Conservation (phyloP, 129 eudicot species). For the Centrapalus pauciflorus region DNA sequence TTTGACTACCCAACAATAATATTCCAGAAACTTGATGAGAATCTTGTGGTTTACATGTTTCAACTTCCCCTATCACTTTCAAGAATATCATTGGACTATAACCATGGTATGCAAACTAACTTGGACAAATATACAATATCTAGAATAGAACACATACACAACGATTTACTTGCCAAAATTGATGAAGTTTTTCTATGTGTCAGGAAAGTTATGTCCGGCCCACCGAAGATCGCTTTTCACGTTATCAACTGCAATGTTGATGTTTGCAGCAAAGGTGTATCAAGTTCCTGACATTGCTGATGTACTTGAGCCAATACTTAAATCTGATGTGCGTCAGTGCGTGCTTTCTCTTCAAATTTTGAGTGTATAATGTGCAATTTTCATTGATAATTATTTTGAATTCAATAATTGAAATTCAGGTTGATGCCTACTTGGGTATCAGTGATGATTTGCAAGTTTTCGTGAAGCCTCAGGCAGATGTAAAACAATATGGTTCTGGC, state of each 20-base stretch:
- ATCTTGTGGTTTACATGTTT: conserved; percentile 64
- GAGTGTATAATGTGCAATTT: neutral
- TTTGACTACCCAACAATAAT: no score
- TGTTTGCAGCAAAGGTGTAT: conserved; percentile 80
- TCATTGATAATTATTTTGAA: neutral
- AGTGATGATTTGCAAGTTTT: conserved; percentile 78
- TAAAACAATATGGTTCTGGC: conserved; percentile 57
- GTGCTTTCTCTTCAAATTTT: neutral
- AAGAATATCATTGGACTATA: conserved; percentile 54
- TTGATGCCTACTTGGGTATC: conserved; percentile 68
- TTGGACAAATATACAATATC: no score
- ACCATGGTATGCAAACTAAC: conserved; percentile 49
- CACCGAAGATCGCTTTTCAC: conserved; percentile 69
- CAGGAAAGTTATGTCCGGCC: conserved; percentile 68
- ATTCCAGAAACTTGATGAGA: conserved; percentile 55
- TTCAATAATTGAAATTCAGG: no score
- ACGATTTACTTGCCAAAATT: no score
- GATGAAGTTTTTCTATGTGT: no score
- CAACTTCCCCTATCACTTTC: conserved; percentile 85
- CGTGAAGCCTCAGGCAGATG: conserved; percentile 57
- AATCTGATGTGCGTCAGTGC: conserved; percentile 55
- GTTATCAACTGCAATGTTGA: conserved; percentile 70
- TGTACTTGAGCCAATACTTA: conserved; percentile 44
- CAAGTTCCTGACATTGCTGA: conserved; percentile 61
- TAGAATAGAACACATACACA: no score